A percentile compares a stretch with the other conserved stretches of the same genome.
Evolutionary conservation across 257 asterid genomes (phyloP).

Genomic region (Rauvolfia tetraphylla): DNA sequence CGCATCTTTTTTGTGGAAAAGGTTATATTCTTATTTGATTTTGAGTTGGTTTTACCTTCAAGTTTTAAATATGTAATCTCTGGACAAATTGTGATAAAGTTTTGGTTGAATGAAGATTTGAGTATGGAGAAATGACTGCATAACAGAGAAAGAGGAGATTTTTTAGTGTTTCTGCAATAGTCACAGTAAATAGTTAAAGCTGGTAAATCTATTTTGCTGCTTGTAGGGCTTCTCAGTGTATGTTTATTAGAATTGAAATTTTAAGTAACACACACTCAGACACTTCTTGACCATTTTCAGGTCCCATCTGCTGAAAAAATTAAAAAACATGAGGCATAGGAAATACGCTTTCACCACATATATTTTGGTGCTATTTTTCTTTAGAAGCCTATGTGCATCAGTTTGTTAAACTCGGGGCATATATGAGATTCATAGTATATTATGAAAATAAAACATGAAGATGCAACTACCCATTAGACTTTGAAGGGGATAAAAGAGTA

Average conservation of each 20-base stretch:
- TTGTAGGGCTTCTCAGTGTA: background rate
- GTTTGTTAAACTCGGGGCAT: background rate
- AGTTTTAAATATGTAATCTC: background rate
- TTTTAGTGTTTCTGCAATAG: background rate
- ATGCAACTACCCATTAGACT: too few species aligned
- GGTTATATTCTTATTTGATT: background rate
- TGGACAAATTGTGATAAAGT: too few species aligned
- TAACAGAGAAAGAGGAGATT: background rate
- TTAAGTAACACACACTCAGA: background rate
- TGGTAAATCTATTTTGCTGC: background rate
- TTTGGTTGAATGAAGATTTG: background rate
- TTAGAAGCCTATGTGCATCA: background rate
- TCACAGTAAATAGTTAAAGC: background rate
- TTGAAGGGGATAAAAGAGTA: background rate
- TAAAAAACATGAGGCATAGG: background rate
- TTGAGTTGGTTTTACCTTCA: background rate
- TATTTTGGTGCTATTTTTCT: background rate
- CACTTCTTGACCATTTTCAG: too few species aligned
- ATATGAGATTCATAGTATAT: too few species aligned
- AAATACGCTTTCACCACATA: background rate
- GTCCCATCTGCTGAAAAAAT: background rate
- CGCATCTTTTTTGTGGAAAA: background rate
- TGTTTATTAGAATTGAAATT: background rate
- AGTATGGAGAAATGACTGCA: too few species aligned
- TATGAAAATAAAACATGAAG: too few species aligned